phyloP scores from a whole-genome alignment of 2,329 filamentous ascomycete genomes.

The Aquanectria penicillioides region DNA sequence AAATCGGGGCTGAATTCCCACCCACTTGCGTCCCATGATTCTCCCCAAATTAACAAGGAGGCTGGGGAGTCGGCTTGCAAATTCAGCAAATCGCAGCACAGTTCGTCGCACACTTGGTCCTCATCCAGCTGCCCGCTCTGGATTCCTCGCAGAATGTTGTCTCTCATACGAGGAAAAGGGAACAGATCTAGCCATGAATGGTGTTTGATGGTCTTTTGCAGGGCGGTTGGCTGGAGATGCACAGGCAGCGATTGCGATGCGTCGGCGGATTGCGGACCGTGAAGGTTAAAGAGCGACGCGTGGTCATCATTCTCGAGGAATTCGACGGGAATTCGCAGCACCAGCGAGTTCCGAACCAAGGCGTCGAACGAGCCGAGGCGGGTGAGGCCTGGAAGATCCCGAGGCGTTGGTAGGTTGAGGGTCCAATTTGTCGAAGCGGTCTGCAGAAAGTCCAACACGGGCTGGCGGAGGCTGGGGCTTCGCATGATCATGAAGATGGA shows the following conservation, averaged over 20 bases:
- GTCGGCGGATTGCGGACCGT: background rate
- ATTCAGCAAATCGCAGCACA: conserved; percentile 4
- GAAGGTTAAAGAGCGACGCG: background rate
- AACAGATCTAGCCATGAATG: conserved; percentile 7
- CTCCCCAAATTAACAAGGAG: background rate
- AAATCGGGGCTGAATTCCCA: conserved; percentile 2
- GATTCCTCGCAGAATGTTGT: background rate
- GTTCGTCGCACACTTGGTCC: background rate
- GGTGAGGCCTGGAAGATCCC: background rate
- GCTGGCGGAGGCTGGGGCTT: background rate
- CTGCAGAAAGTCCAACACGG: background rate
- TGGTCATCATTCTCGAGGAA: background rate
- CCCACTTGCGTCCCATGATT: conserved; percentile 9
- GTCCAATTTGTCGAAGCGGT: background rate
- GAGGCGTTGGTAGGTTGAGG: background rate
- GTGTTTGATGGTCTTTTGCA: background rate
- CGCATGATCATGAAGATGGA: background rate
- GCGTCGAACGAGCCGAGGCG: conserved; percentile 4
- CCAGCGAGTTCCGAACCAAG: background rate
- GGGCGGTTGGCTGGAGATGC: background rate
- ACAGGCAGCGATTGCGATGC: background rate
- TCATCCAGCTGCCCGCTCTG: background rate
- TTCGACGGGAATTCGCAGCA: background rate
- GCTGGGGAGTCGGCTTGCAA: background rate
- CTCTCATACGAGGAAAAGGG: background rate